A percentile compares a stretch with the other conserved stretches of the same genome.
Conservation (phyloP, 305 asterid species). For the Salvia sclarea region DNA sequence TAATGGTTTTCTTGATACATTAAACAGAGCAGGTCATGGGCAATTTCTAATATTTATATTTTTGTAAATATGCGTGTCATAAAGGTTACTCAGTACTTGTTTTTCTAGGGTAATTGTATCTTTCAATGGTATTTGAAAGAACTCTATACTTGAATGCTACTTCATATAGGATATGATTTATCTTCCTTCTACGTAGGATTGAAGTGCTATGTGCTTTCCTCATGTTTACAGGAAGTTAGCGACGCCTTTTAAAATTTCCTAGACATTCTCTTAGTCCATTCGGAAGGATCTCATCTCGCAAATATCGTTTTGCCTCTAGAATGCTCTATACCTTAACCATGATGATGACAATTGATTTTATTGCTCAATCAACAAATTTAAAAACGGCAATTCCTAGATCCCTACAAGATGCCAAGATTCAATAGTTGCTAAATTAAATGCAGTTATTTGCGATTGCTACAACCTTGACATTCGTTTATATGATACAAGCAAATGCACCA, state of each 20-base stretch:
- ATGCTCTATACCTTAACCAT: slow-evolving; percentile 15
- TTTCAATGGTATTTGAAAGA: not conserved
- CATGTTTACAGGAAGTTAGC: not conserved
- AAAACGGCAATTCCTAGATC: slow-evolving; percentile 26
- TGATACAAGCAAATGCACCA: slow-evolving; percentile 32
- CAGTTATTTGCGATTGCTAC: slow-evolving; percentile 29
- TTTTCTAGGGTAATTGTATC: not conserved
- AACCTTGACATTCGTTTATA: slow-evolving; percentile 30
- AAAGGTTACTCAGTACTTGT: not conserved
- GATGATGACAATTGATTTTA: not conserved
- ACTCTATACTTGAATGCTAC: not conserved
- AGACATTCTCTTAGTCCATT: not conserved
- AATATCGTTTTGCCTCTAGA: not conserved
- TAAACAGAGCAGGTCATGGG: not conserved
- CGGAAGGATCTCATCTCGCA: not conserved
- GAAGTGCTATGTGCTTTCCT: not conserved
- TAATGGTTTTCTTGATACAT: not conserved
- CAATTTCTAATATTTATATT: not conserved
- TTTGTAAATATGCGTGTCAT: not conserved
- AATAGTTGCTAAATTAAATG: slow-evolving; percentile 20
- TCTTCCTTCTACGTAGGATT: not conserved
- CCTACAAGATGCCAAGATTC: slow-evolving; percentile 22
- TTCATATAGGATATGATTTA: not conserved
- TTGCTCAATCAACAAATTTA: slow-evolving; percentile 21
- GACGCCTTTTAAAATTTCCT: not conserved